A percentile compares a stretch with the other conserved stretches of the same genome.
These are phyloP conservation scores for Chlamydomonas reinhardtii DNA, from an alignment of 163 green algal genomes.

Conservation along the genomic window DNA sequence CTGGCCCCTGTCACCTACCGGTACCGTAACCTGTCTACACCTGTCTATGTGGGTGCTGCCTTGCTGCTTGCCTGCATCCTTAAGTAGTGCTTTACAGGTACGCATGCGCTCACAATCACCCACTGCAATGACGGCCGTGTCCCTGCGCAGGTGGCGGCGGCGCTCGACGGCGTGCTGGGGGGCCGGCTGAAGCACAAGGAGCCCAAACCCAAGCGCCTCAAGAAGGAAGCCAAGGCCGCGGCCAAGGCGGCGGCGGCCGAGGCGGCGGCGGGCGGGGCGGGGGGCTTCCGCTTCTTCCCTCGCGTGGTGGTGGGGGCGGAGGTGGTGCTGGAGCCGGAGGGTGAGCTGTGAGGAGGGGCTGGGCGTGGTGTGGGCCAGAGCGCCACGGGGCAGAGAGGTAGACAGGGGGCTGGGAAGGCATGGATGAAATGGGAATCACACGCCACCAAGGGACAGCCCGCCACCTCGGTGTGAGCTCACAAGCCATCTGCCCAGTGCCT, in stretches of 20 bases:
- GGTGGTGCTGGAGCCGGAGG: conserved; percentile 4
- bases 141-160: conserved; percentile 7
- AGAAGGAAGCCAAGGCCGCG: conserved; percentile 7
- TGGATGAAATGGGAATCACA: too few species aligned
- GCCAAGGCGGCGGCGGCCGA: neutral
- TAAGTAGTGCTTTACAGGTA: too few species aligned
- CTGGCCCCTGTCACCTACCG: too few species aligned
- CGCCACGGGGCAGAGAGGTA: too few species aligned
- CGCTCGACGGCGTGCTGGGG: conserved; percentile 18
- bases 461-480: too few species aligned
- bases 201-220: conserved; percentile 8
- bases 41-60: neutral
- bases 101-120: too few species aligned
- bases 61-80: neutral
- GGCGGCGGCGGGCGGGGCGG: neutral
- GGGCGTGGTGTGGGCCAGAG: neutral
- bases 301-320: neutral
- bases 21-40: too few species aligned
- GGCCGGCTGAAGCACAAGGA: conserved; percentile 16
- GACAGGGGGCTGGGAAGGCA: too few species aligned
- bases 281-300: conserved; percentile 37
- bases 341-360: neutral
- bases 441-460: too few species aligned
- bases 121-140: too few species aligned
- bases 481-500: too few species aligned